A percentile compares a stretch with the other conserved stretches of the same genome.
These are phyloP conservation scores for Cutaneotrichosporon sp. DNA, from an alignment of 1,284 basidiomycete genomes.

Conservation along the genomic window DNA sequence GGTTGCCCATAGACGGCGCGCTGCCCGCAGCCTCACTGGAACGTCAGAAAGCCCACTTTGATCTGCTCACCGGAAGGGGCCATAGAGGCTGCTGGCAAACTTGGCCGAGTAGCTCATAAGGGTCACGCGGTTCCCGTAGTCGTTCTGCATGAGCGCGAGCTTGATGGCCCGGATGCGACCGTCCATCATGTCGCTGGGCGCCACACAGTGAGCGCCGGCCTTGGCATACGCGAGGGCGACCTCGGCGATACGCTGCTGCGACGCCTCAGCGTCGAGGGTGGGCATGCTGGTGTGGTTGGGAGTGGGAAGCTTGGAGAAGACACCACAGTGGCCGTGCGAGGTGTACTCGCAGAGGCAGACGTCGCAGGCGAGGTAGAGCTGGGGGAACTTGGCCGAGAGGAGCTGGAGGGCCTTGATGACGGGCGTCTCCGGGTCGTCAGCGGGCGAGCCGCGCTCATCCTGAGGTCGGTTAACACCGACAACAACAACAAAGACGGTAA, in stretches of 20 bases:
- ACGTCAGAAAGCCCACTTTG: not conserved
- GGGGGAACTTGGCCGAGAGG: slow-evolving; percentile 75
- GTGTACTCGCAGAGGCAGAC: slow-evolving; percentile 99
- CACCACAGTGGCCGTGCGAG: slow-evolving; percentile 94
- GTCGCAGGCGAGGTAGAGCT: slow-evolving; percentile 85
- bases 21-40: slow-evolving; percentile 90
- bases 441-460: slow-evolving; percentile 81
- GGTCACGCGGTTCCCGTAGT: slow-evolving; percentile 80
- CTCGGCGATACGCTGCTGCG: slow-evolving; percentile 81
- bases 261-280: slow-evolving; percentile 64
- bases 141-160: slow-evolving; percentile 73
- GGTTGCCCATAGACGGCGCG: slow-evolving; percentile 88
- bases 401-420: slow-evolving; percentile 88
- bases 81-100: slow-evolving; percentile 95
- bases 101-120: slow-evolving; percentile 99
- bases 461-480: no score
- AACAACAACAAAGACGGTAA: no score
- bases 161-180: slow-evolving; percentile 91
- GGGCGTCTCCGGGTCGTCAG: slow-evolving; percentile 86
- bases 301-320: slow-evolving; percentile 58
- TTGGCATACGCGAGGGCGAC: slow-evolving; percentile 91
- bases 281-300: slow-evolving; percentile 42
- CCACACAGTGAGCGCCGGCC: slow-evolving; percentile 96
- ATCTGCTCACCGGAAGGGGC: slow-evolving; percentile 80
- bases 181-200: slow-evolving; percentile 99